Evolutionary conservation across 805 yeast genomes (phyloP), one percentile per base, ranked within the genome.

Genomic region (Ogataea sp.): DNA sequence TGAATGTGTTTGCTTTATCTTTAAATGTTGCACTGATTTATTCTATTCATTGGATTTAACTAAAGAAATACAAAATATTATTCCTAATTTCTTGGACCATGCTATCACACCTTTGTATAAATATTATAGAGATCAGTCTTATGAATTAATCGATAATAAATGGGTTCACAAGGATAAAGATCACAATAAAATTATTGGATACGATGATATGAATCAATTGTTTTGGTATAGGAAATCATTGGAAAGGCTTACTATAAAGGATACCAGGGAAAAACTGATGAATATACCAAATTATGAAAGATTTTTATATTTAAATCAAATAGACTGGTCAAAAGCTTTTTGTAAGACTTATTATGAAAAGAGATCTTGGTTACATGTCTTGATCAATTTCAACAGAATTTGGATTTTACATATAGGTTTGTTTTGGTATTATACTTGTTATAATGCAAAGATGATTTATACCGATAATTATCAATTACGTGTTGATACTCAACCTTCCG

Each of bases 171-270:
- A 65, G 10, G 81, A 76, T 43, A 72, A 67, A 40, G 90, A 83
- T 52, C 90, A 87, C 53, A 68, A 75, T 14, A 62, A 72, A 21
- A 74, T 75, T 4, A 78, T 87, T 42, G 96, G 96, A 0, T 87
- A 87, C 57, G 96, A 87, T 62, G 96, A 87, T 57, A 78, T 87
- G 57, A 87, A 87, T 54, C 96, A 87, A 52, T 64, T 83, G 29
- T 87, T 87, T 53, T 87, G 96, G 96, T 78, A 82, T 49, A 68
- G 77, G 3, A 71, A 76, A 44, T 87, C 93, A 0, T 64, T 87
- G 38, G 76, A 75, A 44, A 68, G 70, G 37, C 68, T 87, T 16
- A 59, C 61, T 2, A 53, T 82, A 25, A 50, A 59, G 3, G 68
- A 68, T 32, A 65, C 70, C 7, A 67, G 67, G 34, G 54, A 56